These are phyloP conservation scores for Heteromeles arbutifolia DNA, from an alignment of 306 rosid species.

Conservation along the genomic window DNA sequence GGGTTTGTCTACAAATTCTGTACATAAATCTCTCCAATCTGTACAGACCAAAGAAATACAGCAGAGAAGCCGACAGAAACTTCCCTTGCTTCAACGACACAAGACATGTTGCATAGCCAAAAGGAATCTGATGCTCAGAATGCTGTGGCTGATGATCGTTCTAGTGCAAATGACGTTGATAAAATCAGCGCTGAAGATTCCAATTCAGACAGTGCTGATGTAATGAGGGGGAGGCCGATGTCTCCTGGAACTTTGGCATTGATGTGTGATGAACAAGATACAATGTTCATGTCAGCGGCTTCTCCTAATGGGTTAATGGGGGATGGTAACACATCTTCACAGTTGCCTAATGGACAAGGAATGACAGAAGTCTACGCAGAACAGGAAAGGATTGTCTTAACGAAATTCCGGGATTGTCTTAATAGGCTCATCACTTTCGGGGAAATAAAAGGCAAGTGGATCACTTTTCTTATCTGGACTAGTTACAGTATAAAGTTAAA, in stretches of 20 bases:
- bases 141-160: conserved; percentile 59
- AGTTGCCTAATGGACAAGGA: conserved; percentile 65
- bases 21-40: conserved; percentile 4
- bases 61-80: conserved; percentile 50
- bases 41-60: conserved; percentile 56
- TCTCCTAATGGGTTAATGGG: conserved; percentile 53
- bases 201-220: conserved; percentile 66
- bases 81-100: conserved; percentile 64
- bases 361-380: conserved; percentile 70
- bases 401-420: conserved; percentile 79
- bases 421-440: conserved; percentile 87
- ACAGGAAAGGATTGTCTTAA: conserved; percentile 79
- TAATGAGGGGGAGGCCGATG: conserved; percentile 70
- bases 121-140: conserved; percentile 57
- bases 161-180: conserved; percentile 63
- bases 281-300: conserved; percentile 74
- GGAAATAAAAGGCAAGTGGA: conserved; percentile 85
- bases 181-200: conserved; percentile 61
- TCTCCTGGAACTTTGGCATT: conserved; percentile 97
- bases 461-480: conserved; percentile 7
- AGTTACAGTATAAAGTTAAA: background rate
- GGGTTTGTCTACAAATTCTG: background rate
- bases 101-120: conserved; percentile 53
- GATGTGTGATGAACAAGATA: conserved; percentile 97
- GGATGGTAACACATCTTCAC: conserved; percentile 57